A percentile compares a stretch with the other conserved stretches of the same genome.
phyloP scores from a whole-genome alignment of 1,284 basidiomycete genomes.

The Melampsora abietis-canadensis region DNA sequence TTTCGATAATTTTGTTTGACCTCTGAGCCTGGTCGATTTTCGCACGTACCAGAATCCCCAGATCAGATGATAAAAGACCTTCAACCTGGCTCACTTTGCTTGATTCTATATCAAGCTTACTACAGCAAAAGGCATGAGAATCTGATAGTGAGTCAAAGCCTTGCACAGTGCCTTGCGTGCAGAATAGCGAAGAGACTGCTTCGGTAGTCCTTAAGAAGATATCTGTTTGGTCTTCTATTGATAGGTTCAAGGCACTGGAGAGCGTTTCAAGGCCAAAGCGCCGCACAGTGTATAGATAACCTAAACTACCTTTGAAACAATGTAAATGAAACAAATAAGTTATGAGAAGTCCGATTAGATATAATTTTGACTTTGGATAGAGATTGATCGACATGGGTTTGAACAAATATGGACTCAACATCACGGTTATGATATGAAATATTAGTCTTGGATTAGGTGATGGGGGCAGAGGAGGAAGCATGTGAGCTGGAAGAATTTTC shows the following conservation, averaged over 20 bases:
- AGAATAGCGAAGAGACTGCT: not conserved
- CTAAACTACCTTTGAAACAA: constrained; percentile 1
- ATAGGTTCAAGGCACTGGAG: not conserved
- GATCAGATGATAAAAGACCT: not conserved
- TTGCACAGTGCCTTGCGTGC: not conserved
- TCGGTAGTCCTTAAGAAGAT: not conserved
- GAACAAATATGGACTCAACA: not conserved
- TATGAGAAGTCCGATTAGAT: not conserved
- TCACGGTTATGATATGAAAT: not conserved
- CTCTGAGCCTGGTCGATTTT: not conserved
- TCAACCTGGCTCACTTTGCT: not conserved
- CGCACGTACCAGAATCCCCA: not conserved
- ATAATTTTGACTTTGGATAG: too few species aligned
- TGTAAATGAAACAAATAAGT: not conserved
- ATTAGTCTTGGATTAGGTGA: not conserved
- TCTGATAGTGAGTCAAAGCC: not conserved
- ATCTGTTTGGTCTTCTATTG: constrained; percentile 5
- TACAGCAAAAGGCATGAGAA: not conserved
- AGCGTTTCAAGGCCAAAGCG: not conserved
- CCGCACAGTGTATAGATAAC: not conserved
- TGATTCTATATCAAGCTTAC: not conserved
- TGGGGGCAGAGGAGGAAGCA: not conserved
- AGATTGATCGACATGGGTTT: too few species aligned
- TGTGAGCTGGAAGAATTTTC: not conserved
- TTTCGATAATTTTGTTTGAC: not conserved